These are phyloP conservation scores for Ettlia oleoabundans DNA, from an alignment of 139 green algal species.

Conservation along the genomic window DNA sequence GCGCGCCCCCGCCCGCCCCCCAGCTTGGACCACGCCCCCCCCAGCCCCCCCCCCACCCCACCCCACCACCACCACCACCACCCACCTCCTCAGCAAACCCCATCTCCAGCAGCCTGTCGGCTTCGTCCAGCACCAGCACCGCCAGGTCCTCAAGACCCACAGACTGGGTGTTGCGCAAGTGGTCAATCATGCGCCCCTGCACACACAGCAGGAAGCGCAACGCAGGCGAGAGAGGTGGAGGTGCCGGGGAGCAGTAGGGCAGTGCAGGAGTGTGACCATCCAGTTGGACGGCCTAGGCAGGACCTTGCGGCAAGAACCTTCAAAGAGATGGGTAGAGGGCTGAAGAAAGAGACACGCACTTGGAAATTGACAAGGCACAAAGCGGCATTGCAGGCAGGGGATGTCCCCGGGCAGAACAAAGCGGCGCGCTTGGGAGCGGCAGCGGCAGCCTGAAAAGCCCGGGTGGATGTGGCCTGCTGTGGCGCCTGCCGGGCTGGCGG, in stretches of 20 bases:
- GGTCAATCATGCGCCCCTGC: conserved; percentile 89
- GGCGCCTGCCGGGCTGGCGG: background rate
- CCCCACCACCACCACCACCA: background rate
- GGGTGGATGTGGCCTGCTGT: background rate
- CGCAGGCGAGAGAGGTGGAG: background rate
- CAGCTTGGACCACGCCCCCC: no score
- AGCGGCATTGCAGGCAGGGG: background rate
- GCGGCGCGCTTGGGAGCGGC: background rate
- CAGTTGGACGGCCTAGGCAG: background rate
- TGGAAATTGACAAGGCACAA: background rate
- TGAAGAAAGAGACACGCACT: background rate
- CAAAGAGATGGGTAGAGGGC: no score
- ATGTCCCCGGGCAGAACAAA: conserved; percentile 19
- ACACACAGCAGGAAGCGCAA: background rate
- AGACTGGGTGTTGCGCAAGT: conserved; percentile 90
- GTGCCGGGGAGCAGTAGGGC: background rate
- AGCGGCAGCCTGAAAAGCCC: conserved; percentile 9
- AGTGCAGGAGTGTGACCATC: background rate
- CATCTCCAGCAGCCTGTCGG: conserved; percentile 92
- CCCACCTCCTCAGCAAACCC: conserved; percentile 83
- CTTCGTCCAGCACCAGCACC: conserved; percentile 95
- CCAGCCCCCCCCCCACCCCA: no score
- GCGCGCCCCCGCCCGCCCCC: no score
- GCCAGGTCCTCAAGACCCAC: conserved; percentile 93
- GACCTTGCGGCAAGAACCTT: no score